Evolutionary conservation across 768 basidiomycete species (phyloP), one percentile per base, ranked within the genome.

Genomic region (Leucosporidium yakuticum): DNA sequence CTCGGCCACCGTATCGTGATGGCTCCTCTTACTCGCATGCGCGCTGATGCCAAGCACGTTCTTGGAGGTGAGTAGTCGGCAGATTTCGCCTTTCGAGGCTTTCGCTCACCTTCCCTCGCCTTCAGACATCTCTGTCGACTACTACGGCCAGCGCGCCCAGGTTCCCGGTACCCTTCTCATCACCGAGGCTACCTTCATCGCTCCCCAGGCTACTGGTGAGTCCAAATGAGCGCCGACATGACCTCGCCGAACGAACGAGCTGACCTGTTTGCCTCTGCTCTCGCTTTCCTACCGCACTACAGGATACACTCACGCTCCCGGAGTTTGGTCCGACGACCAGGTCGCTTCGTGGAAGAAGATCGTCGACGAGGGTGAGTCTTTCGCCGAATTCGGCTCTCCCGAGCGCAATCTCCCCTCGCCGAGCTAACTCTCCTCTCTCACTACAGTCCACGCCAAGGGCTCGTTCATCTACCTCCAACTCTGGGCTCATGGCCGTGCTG

Each of bases 311-410:
- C 39, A 44, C 62, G 81, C 83, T 0, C 88, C 88, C 2, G 88
- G 88, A 1, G 84, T 89, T 63, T 89, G 83, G 81, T 85, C 75
- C 25, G 75, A 82, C 5, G 84, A 82, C 29, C 88, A 91, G 70
- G 82, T 82, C 39, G 67, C 74, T 0, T 83, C 78, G 0, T 88
- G 86, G 87, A 84, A 83, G 74, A 73, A 80, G 84, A 76, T 90
- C 20, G 83, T 83, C 23, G 81, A 83, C 15, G 83, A 44, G 39
- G 39, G 39, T 81, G 0, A 82, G 85, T 44, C 14, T 44, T 21
- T 84, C 84, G 70, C 29, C 4, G 17, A 32, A 59, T 25, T 36
- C n/a, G n/a, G n/a, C n/a, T n/a, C n/a, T n/a, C n/a, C n/a, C n/a
- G n/a, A n/a, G n/a, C n/a, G n/a, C n/a, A n/a, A n/a, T n/a, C n/a